A percentile compares a stretch with the other conserved stretches of the same genome.
Evolutionary conservation across 2,329 filamentous ascomycete species (phyloP).

Genomic region (Fusarium phyllophilum): DNA sequence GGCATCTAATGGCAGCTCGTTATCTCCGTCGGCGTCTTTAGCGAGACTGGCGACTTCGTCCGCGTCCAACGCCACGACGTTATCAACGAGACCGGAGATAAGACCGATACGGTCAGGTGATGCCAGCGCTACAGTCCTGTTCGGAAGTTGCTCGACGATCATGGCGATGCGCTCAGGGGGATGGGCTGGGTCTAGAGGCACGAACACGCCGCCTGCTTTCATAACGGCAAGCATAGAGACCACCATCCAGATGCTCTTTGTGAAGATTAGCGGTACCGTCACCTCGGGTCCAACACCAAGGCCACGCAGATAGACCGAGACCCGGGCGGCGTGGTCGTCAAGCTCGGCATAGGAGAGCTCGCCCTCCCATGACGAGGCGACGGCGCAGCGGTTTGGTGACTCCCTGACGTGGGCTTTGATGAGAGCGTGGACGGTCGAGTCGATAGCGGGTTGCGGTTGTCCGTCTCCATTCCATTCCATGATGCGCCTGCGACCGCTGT

Average conservation of each 20-base stretch:
- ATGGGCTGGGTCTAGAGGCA: not conserved
- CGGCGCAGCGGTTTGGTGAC: not conserved
- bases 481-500: not conserved
- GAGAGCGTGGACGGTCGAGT: not conserved
- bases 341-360: not conserved
- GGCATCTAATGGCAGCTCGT: not conserved
- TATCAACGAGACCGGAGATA: not conserved
- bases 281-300: not conserved
- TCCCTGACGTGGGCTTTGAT: not conserved
- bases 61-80: not conserved
- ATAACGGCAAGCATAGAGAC: conserved; percentile 4
- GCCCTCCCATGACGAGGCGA: not conserved
- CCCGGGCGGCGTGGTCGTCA: not conserved
- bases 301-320: not conserved
- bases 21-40: not conserved
- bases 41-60: not conserved
- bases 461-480: not conserved
- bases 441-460: not conserved
- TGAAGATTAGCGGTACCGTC: not conserved
- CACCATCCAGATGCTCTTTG: not conserved
- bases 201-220: not conserved
- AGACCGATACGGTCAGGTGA: not conserved
- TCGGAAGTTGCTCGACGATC: not conserved
- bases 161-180: not conserved
- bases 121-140: not conserved